Percentiles rank a stretch among this genome's conserved stretches.
These are phyloP conservation scores for Geum urbanum DNA, from an alignment of 306 rosid genomes.

Conservation along the genomic window DNA sequence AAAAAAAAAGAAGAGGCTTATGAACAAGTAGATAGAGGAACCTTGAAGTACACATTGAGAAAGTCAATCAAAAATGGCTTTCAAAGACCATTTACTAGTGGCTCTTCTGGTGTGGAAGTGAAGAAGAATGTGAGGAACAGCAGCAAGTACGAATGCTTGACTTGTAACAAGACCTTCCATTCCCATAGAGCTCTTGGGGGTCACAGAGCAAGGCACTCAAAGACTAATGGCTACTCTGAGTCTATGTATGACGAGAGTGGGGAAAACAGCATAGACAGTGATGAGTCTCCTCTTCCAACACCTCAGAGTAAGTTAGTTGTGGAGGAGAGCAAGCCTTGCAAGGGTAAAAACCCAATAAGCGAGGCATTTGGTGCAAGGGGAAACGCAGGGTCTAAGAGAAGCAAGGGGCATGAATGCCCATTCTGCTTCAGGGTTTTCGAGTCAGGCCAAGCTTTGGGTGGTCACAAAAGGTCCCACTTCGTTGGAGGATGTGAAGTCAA, in stretches of 20 bases:
- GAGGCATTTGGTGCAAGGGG: conserved; percentile 35
- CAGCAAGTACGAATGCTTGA: conserved; percentile 38
- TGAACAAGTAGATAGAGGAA: conserved; percentile 28
- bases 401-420: conserved; percentile 78
- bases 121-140: conserved; percentile 21
- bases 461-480: conserved; percentile 95
- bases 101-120: conserved; percentile 26
- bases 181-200: conserved; percentile 40
- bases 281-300: conserved; percentile 33
- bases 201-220: conserved; percentile 40
- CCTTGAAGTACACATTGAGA: conserved; percentile 35
- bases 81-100: conserved; percentile 27
- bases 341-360: conserved; percentile 22
- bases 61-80: conserved; percentile 40
- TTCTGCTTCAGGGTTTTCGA: conserved; percentile 66
- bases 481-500: conserved; percentile 60
- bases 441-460: conserved; percentile 97
- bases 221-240: conserved; percentile 34
- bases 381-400: conserved; percentile 50
- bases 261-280: conserved; percentile 57
- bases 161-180: conserved; percentile 34
- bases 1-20: conserved; percentile 25
- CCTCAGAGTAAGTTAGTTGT: conserved; percentile 22
- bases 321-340: background rate
- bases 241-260: conserved; percentile 57